These are phyloP conservation scores for Fraxinus dipetala DNA, from an alignment of 305 asterid species.

Conservation along the genomic window DNA sequence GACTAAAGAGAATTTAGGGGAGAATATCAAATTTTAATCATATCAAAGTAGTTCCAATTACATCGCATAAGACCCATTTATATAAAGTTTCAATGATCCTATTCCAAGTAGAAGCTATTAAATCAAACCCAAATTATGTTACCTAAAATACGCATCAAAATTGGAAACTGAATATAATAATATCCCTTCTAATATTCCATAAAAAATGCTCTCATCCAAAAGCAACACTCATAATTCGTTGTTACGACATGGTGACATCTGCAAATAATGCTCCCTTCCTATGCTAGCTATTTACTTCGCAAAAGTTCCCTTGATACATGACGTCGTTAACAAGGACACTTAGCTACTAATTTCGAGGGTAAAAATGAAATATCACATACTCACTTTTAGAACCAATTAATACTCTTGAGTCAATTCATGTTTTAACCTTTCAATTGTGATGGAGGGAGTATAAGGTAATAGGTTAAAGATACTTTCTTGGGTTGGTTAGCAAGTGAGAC, in stretches of 20 bases:
- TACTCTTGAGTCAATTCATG: not conserved
- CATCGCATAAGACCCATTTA: not conserved
- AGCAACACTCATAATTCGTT: not conserved
- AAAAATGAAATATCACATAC: not conserved
- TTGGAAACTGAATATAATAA: not conserved
- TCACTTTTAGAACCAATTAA: not conserved
- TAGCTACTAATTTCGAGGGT: not conserved
- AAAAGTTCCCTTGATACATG: not conserved
- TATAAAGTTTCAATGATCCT: not conserved
- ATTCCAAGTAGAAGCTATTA: not conserved
- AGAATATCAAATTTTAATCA: not conserved
- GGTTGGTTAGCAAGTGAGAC: slow-evolving; percentile 21
- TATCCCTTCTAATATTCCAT: not conserved
- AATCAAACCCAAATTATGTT: not conserved
- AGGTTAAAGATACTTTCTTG: not conserved
- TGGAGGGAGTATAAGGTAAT: not conserved
- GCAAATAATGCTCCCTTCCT: not conserved
- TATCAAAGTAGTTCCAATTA: not conserved
- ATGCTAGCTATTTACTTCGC: not conserved
- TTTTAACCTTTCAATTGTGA: not conserved
- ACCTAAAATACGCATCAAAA: not conserved
- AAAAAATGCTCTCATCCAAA: not conserved
- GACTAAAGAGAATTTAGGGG: not conserved
- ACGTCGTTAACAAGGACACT: not conserved
- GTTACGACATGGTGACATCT: not conserved